Evolutionary conservation across 345 rosid species (phyloP).

Genomic region (Balakata baccata): DNA sequence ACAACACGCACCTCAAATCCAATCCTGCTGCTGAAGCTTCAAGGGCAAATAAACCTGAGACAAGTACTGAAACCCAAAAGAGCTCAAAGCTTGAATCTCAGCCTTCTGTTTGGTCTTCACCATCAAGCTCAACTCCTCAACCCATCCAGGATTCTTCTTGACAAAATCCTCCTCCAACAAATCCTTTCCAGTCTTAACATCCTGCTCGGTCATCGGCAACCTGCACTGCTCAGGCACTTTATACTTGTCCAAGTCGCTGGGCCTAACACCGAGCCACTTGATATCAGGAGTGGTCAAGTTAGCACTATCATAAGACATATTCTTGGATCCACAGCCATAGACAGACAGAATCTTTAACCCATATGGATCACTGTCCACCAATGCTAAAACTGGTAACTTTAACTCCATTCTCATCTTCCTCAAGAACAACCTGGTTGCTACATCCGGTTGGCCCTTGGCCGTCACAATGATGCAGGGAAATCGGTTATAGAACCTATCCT

Average conservation of each 20-base stretch:
- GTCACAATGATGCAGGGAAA: slow-evolving; percentile 94
- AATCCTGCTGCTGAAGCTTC: slow-evolving; percentile 96
- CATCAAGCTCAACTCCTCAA: slow-evolving; percentile 94
- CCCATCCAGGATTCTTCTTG: slow-evolving; percentile 98
- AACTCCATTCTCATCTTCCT: slow-evolving; percentile 93
- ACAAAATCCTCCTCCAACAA: slow-evolving; percentile 93
- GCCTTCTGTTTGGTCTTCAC: slow-evolving; percentile 96
- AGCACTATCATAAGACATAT: slow-evolving; percentile 94
- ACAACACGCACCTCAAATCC: slow-evolving; percentile 51
- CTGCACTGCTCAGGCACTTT: slow-evolving; percentile 87
- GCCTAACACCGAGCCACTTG: slow-evolving; percentile 93
- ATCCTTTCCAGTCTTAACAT: slow-evolving; percentile 95
- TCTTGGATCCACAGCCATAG: slow-evolving; percentile 96
- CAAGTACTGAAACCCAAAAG: slow-evolving; percentile 93
- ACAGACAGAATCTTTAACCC: slow-evolving; percentile 91
- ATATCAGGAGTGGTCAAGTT: slow-evolving; percentile 95
- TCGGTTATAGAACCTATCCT: slow-evolving; percentile 89
- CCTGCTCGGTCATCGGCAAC: slow-evolving; percentile 98
- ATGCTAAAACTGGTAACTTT: slow-evolving; percentile 86
- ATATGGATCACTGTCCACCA: slow-evolving; percentile 96
- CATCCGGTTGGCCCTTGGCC: slow-evolving; percentile 96
- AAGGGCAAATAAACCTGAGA: slow-evolving; percentile 94
- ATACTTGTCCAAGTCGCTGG: slow-evolving; percentile 88
- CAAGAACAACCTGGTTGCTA: slow-evolving; percentile 88
- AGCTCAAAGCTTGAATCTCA: slow-evolving; percentile 95